Percentiles rank a stretch among this genome's conserved stretches.
Evolutionary conservation across 2,329 filamentous ascomycete species (phyloP).

Genomic region (Microdochium bolleyi): DNA sequence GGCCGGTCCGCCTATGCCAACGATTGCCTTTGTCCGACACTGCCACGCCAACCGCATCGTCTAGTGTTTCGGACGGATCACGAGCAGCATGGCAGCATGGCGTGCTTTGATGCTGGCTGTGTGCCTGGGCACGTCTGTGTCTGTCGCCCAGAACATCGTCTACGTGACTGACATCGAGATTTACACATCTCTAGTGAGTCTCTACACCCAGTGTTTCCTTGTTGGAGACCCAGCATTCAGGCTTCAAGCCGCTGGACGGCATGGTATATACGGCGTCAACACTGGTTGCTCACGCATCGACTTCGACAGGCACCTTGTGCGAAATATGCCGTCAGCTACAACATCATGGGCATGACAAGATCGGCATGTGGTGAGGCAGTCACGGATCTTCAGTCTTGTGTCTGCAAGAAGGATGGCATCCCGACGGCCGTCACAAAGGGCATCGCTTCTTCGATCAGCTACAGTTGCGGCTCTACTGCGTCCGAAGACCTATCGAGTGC

Average conservation of each 20-base stretch:
- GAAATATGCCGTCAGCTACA: slow-evolving; percentile 33
- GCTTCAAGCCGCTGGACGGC: not conserved
- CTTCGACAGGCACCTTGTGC: slow-evolving; percentile 39
- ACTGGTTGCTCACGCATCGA: not conserved
- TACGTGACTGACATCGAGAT: slow-evolving; percentile 22
- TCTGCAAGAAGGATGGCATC: slow-evolving; percentile 40
- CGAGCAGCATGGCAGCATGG: not conserved
- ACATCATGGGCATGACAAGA: slow-evolving; percentile 32
- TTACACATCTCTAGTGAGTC: slow-evolving; percentile 19
- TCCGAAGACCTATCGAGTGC: slow-evolving; percentile 40
- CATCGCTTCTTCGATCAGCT: slow-evolving; percentile 30
- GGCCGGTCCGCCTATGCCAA: no score
- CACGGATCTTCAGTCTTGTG: slow-evolving; percentile 38
- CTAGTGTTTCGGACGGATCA: not conserved
- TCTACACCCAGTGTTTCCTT: not conserved
- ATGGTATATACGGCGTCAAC: not conserved
- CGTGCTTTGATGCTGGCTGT: slow-evolving; percentile 5
- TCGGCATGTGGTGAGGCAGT: slow-evolving; percentile 33
- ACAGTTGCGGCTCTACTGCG: slow-evolving; percentile 35
- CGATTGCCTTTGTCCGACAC: no score
- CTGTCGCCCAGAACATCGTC: slow-evolving; percentile 14
- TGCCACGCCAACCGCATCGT: no score
- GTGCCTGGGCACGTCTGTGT: slow-evolving; percentile 7
- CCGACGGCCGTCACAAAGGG: slow-evolving; percentile 25
- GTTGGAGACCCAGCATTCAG: not conserved